These are phyloP conservation scores for Ascosphaera pollenicola DNA, from an alignment of 2,329 filamentous ascomycete species.

Conservation along the genomic window DNA sequence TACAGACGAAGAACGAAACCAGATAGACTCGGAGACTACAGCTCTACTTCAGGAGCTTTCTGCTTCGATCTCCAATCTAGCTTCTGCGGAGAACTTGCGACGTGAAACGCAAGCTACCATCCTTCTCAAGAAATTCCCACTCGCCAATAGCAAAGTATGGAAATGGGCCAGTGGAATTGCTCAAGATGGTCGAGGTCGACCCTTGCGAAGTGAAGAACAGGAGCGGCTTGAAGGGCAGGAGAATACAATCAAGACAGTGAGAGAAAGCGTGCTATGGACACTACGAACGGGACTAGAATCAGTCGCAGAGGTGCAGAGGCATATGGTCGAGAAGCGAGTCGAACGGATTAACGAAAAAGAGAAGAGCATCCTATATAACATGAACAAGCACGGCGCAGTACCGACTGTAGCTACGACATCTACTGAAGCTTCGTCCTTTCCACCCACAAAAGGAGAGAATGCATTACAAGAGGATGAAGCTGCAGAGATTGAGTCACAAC, in stretches of 20 bases:
- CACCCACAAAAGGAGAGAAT: no score
- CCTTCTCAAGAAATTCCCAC: conserved; percentile 47
- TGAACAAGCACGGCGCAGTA: no score
- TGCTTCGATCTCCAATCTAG: conserved; percentile 53
- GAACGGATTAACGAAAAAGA: conserved; percentile 73
- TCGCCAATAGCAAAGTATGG: conserved; percentile 37
- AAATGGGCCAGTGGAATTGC: conserved; percentile 37
- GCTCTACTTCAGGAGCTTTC: conserved; percentile 69
- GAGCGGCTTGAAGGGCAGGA: conserved; percentile 46
- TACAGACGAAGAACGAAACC: conserved; percentile 61
- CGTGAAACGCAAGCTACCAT: conserved; percentile 52
- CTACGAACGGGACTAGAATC: conserved; percentile 53
- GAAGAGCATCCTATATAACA: conserved; percentile 61
- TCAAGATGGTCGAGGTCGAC: conserved; percentile 17
- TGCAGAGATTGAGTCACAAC: conserved; percentile 28
- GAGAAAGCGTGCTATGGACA: conserved; percentile 70
- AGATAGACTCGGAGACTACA: conserved; percentile 73
- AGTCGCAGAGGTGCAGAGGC: conserved; percentile 56
- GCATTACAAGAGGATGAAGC: conserved; percentile 14
- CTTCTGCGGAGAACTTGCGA: conserved; percentile 62
- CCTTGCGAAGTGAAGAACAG: conserved; percentile 42
- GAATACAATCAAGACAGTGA: conserved; percentile 43
- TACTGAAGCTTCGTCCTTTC: no score
- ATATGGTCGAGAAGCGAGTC: conserved; percentile 82
- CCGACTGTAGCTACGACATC: no score